Base-by-base conservation (phyloP, 2,329 filamentous ascomycete genomes). In the Scopulariopsis brevicaulis region DNA sequence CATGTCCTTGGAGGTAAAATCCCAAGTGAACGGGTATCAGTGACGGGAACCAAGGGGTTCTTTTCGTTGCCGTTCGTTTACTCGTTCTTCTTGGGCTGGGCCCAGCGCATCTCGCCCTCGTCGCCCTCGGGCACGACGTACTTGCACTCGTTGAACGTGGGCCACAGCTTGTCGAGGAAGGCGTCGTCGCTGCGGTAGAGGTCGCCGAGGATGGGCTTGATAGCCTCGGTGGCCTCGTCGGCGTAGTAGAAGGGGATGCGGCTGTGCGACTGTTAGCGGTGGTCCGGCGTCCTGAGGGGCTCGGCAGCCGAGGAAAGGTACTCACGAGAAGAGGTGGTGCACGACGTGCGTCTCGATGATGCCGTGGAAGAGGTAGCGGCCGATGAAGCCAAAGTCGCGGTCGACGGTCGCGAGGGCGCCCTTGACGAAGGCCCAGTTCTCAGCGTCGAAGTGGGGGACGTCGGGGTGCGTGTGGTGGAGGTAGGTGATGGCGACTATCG, bases 201-300 rank as follows among this genome's bases (percentile, higher is more conserved):
- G 34, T 77, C 71, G 8, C 81, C 81, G 20, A 84, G 74, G n/a
- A 84, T 69, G 11, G 75, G 75, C 64, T 73, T 74, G 65, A 84
- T 80, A n/a, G 92, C 92, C 66, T 96, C 92, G 66, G 85, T 87
- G 59, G 93, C 92, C 77, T 96, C 92, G 65, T 96, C 91, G 68
- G 92, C 93, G 73, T 96, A 82, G 78, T 97, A 97, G 77, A 96
- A 96, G 62, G 93, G 93, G 64, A 96, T 96, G 68, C 84, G 89
- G 74, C 89, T 93, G 71, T n/a, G n/a, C 54, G 22, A 24, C 62
- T 34, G 54, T 56, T 50, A 57, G 43, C 25, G 35, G 20, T 22
- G 4, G n/a, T 20, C 3, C 20, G 2, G 12, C 4, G 10, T 18
- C 48, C 22, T 46, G n/a, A 22, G 32, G 5, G 12, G 37, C 15